These are phyloP conservation scores for Botrytis tulipae DNA, from an alignment of 2,329 filamentous ascomycete species.

Conservation along the genomic window DNA sequence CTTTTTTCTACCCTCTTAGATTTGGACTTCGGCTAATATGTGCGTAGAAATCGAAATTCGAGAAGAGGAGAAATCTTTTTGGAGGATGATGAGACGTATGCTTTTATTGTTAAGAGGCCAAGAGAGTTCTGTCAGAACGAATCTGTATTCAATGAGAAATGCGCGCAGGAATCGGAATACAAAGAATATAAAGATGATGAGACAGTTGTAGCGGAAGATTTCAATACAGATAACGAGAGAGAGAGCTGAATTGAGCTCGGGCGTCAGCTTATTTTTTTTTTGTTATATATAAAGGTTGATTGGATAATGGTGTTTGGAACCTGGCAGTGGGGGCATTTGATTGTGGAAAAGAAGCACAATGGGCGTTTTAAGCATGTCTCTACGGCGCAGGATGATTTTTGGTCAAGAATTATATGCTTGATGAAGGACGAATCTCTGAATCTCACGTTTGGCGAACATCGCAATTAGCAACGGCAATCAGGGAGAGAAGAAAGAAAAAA, in stretches of 20 bases:
- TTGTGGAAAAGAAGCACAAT: background rate
- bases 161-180: background rate
- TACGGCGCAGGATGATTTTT: background rate
- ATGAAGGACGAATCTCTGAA: background rate
- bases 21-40: background rate
- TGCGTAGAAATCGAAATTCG: background rate
- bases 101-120: slow-evolving; percentile 27
- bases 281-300: background rate
- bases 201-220: slow-evolving; percentile 14
- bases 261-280: background rate
- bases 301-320: background rate
- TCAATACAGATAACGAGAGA: background rate
- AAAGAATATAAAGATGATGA: slow-evolving; percentile 9
- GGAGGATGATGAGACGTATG: slow-evolving; percentile 28
- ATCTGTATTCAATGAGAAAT: background rate
- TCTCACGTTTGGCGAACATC: background rate
- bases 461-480: background rate
- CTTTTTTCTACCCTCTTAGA: background rate
- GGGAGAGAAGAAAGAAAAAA: background rate
- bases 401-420: background rate
- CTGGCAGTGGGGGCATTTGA: background rate
- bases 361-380: background rate
- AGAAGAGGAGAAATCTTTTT: slow-evolving; percentile 30
- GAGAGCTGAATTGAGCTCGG: background rate
- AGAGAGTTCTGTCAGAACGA: background rate